Evolutionary conservation across 192 early-diverging fungal species (phyloP).

Genomic region (Coemansia sp.): DNA sequence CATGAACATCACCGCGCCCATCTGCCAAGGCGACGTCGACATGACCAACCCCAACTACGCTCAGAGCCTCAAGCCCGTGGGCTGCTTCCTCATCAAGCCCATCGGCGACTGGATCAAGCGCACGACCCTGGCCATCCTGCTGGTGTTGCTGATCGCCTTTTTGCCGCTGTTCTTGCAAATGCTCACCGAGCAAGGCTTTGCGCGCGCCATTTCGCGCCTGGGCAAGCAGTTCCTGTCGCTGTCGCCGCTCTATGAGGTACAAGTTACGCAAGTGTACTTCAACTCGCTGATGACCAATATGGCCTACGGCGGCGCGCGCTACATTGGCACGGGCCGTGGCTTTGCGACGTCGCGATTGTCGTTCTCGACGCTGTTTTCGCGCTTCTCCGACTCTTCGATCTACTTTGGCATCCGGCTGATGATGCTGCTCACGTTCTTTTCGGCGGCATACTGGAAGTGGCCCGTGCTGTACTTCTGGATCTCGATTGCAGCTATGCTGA

Average conservation of each 20-base stretch:
- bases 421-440: slow-evolving; percentile 74
- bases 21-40: slow-evolving; percentile 67
- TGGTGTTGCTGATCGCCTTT: slow-evolving; percentile 82
- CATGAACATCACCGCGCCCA: slow-evolving; percentile 63
- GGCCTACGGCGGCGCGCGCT: slow-evolving; percentile 80
- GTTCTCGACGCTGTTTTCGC: slow-evolving; percentile 75
- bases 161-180: slow-evolving; percentile 83
- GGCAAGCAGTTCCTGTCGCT: slow-evolving; percentile 83
- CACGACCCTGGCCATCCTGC: slow-evolving; percentile 77
- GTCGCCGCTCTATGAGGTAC: slow-evolving; percentile 82
- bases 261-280: slow-evolving; percentile 86
- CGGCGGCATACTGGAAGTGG: slow-evolving; percentile 71
- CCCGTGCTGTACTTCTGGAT: slow-evolving; percentile 85
- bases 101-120: slow-evolving; percentile 83
- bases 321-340: slow-evolving; percentile 84
- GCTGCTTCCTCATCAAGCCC: slow-evolving; percentile 74
- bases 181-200: slow-evolving; percentile 82
- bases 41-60: slow-evolving; percentile 57
- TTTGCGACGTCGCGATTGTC: slow-evolving; percentile 80
- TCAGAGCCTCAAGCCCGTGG: slow-evolving; percentile 52
- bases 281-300: slow-evolving; percentile 81
- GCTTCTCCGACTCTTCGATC: slow-evolving; percentile 75
- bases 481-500: slow-evolving; percentile 71
- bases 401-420: slow-evolving; percentile 74
- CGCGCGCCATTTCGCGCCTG: slow-evolving; percentile 67